Percentiles rank a stretch among this genome's conserved stretches.
Conservation (phyloP, 495 filamentous ascomycete species). For the Penicillium subrubescens region DNA sequence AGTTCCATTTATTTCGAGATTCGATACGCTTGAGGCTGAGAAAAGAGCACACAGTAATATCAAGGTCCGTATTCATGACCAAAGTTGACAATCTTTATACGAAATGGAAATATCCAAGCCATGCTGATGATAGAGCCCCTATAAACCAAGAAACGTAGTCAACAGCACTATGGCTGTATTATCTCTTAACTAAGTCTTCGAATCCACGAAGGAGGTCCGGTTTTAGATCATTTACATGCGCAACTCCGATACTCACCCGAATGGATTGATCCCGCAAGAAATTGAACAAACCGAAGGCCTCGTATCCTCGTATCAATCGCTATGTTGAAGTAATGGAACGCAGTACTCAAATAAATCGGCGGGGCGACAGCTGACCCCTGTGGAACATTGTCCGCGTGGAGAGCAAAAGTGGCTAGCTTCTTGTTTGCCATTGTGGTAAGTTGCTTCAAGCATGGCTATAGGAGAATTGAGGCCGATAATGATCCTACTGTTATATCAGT, state of each 20-base stretch:
- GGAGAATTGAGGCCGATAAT: too few relatives aligned
- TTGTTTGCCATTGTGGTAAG: too few relatives aligned
- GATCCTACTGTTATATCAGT: too few relatives aligned
- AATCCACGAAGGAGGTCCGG: conserved; percentile 22
- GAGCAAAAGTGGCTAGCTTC: too few relatives aligned
- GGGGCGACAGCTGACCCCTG: too few relatives aligned
- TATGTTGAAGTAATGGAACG: too few relatives aligned
- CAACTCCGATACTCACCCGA: conserved; percentile 81
- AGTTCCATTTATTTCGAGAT: not conserved
- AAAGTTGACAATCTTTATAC: not conserved
- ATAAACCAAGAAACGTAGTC: not conserved
- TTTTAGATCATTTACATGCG: conserved; percentile 76
- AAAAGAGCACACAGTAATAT: not conserved
- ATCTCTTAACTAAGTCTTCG: not conserved
- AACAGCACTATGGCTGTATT: not conserved
- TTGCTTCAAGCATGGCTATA: too few relatives aligned
- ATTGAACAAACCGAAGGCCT: too few relatives aligned
- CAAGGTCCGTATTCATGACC: not conserved
- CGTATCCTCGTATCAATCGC: too few relatives aligned
- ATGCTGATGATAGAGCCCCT: not conserved
- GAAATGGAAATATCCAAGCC: not conserved
- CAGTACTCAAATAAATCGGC: too few relatives aligned
- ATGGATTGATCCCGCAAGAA: too few relatives aligned
- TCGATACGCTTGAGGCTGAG: not conserved
- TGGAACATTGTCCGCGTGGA: too few relatives aligned